Base-by-base conservation (phyloP, 164 flowering plant species). In the Dillenia turbinata region DNA sequence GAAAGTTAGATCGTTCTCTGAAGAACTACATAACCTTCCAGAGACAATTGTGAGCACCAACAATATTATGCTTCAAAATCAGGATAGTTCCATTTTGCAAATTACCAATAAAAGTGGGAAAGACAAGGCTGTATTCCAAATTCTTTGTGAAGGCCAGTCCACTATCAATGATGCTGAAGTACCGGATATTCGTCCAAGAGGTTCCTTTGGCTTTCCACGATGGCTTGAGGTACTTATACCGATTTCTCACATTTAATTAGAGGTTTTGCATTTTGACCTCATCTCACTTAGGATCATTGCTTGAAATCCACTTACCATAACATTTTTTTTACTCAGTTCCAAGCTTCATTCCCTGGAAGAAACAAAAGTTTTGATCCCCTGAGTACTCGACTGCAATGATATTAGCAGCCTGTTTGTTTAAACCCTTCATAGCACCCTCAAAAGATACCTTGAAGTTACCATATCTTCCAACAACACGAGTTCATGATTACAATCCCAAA, bases 151-250 rank as follows among this genome's bases (percentile, higher is more conserved):
- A 75, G 87, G 86, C 48, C 82, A 81, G 60, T 66, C 82, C 22
- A 65, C 77, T 47, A 67, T 84, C 60, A 76, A 75, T 54, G 92
- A 79, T 15, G 86, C 83, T 65, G 91, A 80, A 56, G 68, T 75
- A 46, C 54, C 74, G 43, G 83, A 83, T 52, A 70, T 70, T 62
- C 72, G 51, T 61, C 62, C 84, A 12, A 83, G 90, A 69, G 97
- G 88, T 64, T 81, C 79, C 66, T 90, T 73, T 70, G 98, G 97
- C 63, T 88, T 92, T 71, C 99, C 99, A 12, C 73, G 78, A 52
- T 95, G 99, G 99, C 96, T 92, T 67, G 90, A 92, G 97, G 99
- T 95, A 84, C 57, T 50, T 46, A 12, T 46, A 26, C 47, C 17
- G 54, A 10, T 57, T 55, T 33, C 40, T 33, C 40, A 33, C 40